Base-by-base conservation (phyloP, 108 stramenopile genomes). In the Nitzschia palea region DNA sequence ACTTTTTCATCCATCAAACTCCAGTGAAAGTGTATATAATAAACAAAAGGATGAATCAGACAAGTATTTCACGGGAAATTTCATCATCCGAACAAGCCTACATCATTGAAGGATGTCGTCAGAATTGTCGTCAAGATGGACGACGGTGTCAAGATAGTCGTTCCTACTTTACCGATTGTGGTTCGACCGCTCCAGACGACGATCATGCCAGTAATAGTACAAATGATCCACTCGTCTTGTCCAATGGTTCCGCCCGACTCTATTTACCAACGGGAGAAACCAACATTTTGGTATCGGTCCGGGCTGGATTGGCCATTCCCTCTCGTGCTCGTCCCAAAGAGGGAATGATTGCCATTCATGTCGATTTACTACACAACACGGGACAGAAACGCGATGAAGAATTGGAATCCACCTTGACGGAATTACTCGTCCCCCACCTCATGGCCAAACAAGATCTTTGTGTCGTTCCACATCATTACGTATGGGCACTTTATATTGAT, bases 201-300 rank as follows among this genome's bases (percentile, higher is more conserved):
- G 42, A 44, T n/a, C 68, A 48, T 62, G 17, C 45, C 30, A 65
- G 29, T 23, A 50, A 20, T n/a, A n/a, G n/a, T n/a, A n/a, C n/a
- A n/a, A n/a, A n/a, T 35, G 43, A 15, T 23, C 68, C 82, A 9
- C 73, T 87, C 37, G 64, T 74, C 32, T 73, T 90, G 35, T 87
- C 86, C 52, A 68, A 87, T 70, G 89, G 89, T 12, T 90, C 89
- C 22, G 64, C 78, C 14, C 82, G 86, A 34, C 71, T 90, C 45
- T 74, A 80, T 42, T 78, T 85, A 40, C 73, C 82, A 9, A 84
- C 80, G 2, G 78, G 79, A 47, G 63, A 83, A 44, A 86, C 84
- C 15, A 77, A 90, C 44, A 59, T 90, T 18, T 30, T 90, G 57
- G 85, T 84, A 42, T 81, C 78, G 31, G 83, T 90, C 71, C 82